Conservation (phyloP, 441 rosid species). For the Sinapis alba region DNA sequence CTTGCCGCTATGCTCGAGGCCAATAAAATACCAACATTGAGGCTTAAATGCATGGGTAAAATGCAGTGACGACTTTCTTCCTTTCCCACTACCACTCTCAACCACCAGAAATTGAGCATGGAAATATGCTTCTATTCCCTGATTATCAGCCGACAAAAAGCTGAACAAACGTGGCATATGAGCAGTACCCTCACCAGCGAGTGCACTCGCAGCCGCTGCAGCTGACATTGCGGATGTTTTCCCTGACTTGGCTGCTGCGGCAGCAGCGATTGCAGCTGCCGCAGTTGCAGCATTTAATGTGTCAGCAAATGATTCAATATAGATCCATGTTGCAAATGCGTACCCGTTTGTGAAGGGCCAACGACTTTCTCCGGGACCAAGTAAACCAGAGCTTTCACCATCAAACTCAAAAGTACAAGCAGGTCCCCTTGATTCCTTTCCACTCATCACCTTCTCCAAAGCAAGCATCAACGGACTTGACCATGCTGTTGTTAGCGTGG, state of each 20-base stretch:
- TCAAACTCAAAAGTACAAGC: slow-evolving; percentile 95
- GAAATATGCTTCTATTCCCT: slow-evolving; percentile 97
- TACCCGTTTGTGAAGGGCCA: slow-evolving; percentile 99
- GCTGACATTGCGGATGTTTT: slow-evolving; percentile 99
- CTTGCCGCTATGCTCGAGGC: slow-evolving; percentile 87
- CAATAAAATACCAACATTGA: slow-evolving; percentile 99
- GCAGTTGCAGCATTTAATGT: slow-evolving; percentile 97
- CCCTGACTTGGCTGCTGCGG: slow-evolving; percentile 98
- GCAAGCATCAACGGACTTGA: slow-evolving; percentile 75
- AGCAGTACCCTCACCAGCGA: slow-evolving; percentile 98
- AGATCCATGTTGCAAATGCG: slow-evolving; percentile 98
- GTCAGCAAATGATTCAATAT: slow-evolving; percentile 99
- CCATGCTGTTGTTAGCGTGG: slow-evolving; percentile 67
- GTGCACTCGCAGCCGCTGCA: slow-evolving; percentile 99
- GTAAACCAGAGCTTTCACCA: slow-evolving; percentile 99
- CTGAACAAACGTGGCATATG: slow-evolving; percentile 99
- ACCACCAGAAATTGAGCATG: slow-evolving; percentile 99
- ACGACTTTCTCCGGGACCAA: slow-evolving; percentile 99
- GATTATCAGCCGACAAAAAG: slow-evolving; percentile 97
- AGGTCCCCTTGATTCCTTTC: slow-evolving; percentile 98
- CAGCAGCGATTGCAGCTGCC: slow-evolving; percentile 98
- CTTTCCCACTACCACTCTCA: slow-evolving; percentile 95
- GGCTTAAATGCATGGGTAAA: slow-evolving; percentile 99
- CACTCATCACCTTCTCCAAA: slow-evolving; percentile 90
- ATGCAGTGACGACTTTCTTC: slow-evolving; percentile 94